Conservation (phyloP, 2,329 filamentous ascomycete genomes). For the Fonsecaea monophora region DNA sequence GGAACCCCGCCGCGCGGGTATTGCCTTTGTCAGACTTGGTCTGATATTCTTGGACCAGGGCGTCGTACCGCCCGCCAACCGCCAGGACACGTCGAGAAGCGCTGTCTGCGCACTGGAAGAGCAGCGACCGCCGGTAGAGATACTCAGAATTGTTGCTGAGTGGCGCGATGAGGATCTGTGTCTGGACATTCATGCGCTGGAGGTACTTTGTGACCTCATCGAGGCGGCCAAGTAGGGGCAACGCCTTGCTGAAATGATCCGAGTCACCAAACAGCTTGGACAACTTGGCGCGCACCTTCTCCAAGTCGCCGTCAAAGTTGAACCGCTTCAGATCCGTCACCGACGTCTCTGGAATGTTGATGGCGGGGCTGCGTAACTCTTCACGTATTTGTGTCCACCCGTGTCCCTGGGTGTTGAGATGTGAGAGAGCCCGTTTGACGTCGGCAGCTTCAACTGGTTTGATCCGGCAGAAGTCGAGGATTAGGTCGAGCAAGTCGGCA, state of each 20-base stretch:
- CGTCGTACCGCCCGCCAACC: constrained; percentile 91
- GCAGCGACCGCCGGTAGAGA: constrained; percentile 82
- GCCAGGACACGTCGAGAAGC: constrained; percentile 81
- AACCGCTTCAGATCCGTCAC: constrained; percentile 89
- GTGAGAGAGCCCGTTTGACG: constrained; percentile 84
- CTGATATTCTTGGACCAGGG: constrained; percentile 81
- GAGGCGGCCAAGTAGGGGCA: constrained; percentile 74
- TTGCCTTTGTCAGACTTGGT: constrained; percentile 68
- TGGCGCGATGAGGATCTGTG: constrained; percentile 83
- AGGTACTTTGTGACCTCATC: constrained; percentile 78
- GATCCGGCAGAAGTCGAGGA: constrained; percentile 90
- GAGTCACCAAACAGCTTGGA: constrained; percentile 60
- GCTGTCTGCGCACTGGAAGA: constrained; percentile 89
- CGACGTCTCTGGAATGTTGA: constrained; percentile 85
- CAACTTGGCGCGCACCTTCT: constrained; percentile 36
- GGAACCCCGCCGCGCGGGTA: constrained; percentile 91
- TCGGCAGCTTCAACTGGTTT: constrained; percentile 69
- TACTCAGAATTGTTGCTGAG: constrained; percentile 88
- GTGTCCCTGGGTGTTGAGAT: constrained; percentile 70
- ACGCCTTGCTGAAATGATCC: constrained; percentile 58
- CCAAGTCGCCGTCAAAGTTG: constrained; percentile 73
- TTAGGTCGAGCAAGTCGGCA: constrained; percentile 79
- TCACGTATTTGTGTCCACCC: constrained; percentile 32
- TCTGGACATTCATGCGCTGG: constrained; percentile 74
- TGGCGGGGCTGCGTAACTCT: constrained; percentile 42